Evolutionary conservation across 306 rosid species (phyloP), one percentile per base, ranked within the genome.

Genomic region (Clitoria ternatea): DNA sequence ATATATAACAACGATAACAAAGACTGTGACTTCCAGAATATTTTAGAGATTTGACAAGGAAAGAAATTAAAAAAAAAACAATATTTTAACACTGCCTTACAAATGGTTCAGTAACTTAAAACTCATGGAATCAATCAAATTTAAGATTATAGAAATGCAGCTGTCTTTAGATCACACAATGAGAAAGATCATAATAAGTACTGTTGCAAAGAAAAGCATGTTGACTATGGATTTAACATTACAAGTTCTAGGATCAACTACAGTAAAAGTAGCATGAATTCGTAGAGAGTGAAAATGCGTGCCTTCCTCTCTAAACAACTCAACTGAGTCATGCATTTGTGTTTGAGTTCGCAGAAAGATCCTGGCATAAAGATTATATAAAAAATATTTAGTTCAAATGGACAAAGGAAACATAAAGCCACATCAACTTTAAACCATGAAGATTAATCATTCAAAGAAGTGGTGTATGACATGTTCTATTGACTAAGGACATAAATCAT

Each of bases 301-400:
- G 78, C 70, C 61, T 70, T 72, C 78, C 65, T 36, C 54, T 44
- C 42, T 59, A 56, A 64, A 65, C 45, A 2, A 42, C 73, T 19
- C 35, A 30, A 42, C 73, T 19, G 27, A 30, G 27, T 70, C 79
- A 79, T 36, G 66, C 79, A 36, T 50, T 27, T 10, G 5, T 5
- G 64, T 70, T 57, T 37, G 70, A 33, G 64, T 74, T 40, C 35
- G 61, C 70, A 60, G 81, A 79, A 24, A 20, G 61, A 59, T 79
- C 86, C 83, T 82, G 77, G 30, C 60, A 65, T 20, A 70, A 72
- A 27, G 29, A 69, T 61, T 55, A 54, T 32, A 68, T 45, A 42
- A 53, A 70, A 20, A 66, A 62, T 45, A 13, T 20, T 75, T 52
- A 43, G 48, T 52, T 56, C 61, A 80, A 43, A 74, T 26, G 53